Evolutionary conservation across 2,329 filamentous ascomycete genomes (phyloP), one percentile per base, ranked within the genome.

Genomic region (Neophaeococcomyces aloes): DNA sequence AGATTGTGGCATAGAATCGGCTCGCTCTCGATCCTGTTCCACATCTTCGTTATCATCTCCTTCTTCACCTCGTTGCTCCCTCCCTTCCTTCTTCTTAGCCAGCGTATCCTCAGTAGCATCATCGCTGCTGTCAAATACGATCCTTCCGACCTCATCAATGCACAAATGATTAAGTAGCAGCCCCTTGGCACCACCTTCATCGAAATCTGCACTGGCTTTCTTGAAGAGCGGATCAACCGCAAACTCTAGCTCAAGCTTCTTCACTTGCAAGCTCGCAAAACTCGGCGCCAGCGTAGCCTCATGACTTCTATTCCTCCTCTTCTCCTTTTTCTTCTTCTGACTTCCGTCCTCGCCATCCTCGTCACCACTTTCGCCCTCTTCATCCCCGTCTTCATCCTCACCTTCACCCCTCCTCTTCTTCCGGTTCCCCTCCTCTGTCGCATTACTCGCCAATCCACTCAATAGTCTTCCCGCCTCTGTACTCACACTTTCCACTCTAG

Each of bases 181-280:
- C 15, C 91, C 91, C 64, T 96, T 98, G 45, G 91, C 91, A 45
- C 91, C 91, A 15, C 91, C 91, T 66, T 98, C 91, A 59, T 98
- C 91, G 53, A 98, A 98, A 66, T 98, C 91, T 33, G 91, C 91
- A 4, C 89, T 94, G 1, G 89, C 89, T 60, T 98, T 98, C 60
- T 98, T 98, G 75, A 98, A 98, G n/a, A 98, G 67, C 2, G 91
- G 91, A 59, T 98, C 91, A 4, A 98, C 89, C 0, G 88, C 81
- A 53, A 98, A 95, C 58, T 98, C 91, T 34, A 96, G 74, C 56
- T 98, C 91, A 57, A 98, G 88, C 64, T 96, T 98, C 66, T 98
- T 98, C 55, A 96, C 72, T 60, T 94, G 86, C 43, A 98, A 62
- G 14, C 88, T 81, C 32, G 82, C 78, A 62, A 96, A 96, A 0